A percentile compares a stretch with the other conserved stretches of the same genome.
Conservation (phyloP, 768 basidiomycete genomes). For the Tylopilus balloui region DNA sequence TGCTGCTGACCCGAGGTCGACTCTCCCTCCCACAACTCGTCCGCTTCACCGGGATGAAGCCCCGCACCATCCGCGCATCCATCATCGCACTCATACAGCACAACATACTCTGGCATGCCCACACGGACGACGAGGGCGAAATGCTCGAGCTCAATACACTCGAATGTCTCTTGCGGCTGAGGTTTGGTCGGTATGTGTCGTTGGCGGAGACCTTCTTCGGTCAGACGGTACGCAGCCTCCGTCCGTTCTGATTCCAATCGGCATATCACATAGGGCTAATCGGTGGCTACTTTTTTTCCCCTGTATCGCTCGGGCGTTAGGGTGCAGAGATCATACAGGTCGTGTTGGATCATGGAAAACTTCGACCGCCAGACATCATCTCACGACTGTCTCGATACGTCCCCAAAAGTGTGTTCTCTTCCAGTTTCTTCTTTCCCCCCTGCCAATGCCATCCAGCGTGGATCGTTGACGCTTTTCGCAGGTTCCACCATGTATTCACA, state of each 20-base stretch:
- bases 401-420: conserved; percentile 47
- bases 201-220: conserved; percentile 71
- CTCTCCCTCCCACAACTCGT: conserved; percentile 66
- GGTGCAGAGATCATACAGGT: conserved; percentile 71
- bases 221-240: conserved; percentile 57
- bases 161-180: conserved; percentile 75
- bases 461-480: conserved; percentile 2
- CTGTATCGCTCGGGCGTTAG: conserved; percentile 41
- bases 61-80: conserved; percentile 62
- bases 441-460: too few relatives aligned
- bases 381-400: conserved; percentile 47
- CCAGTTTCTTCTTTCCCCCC: conserved; percentile 9
- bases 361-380: conserved; percentile 70
- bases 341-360: conserved; percentile 81
- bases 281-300: too few relatives aligned
- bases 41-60: conserved; percentile 63
- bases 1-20: conserved; percentile 77
- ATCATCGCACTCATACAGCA: conserved; percentile 85
- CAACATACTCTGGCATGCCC: conserved; percentile 84
- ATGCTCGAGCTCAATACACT: conserved; percentile 78
- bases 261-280: background rate
- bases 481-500: conserved; percentile 49
- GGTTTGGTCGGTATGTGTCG: conserved; percentile 81
- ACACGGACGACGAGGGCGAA: conserved; percentile 65
- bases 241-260: background rate